Evolutionary conservation across 306 rosid genomes (phyloP).

Genomic region (Quercus ilex): DNA sequence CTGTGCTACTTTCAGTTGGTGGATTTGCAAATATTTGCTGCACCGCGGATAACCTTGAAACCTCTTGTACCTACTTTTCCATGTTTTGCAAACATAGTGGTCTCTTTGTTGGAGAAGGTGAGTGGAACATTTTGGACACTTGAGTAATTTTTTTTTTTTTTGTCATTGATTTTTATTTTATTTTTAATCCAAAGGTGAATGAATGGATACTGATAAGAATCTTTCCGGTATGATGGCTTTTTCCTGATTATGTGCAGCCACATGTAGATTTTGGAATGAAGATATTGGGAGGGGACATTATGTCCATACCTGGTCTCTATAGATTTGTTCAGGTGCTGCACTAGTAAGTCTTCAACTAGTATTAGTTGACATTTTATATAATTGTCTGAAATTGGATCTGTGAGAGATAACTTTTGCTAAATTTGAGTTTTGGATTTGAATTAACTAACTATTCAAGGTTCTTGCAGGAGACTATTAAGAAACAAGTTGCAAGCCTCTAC

Average conservation of each 20-base stretch:
- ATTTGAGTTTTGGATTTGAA: background rate
- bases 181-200: background rate
- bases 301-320: constrained; percentile 90
- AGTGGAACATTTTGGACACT: constrained; percentile 2
- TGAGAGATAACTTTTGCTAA: background rate
- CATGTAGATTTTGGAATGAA: constrained; percentile 84
- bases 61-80: constrained; percentile 96
- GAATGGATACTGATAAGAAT: constrained; percentile 2
- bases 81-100: constrained; percentile 66
- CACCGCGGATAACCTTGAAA: constrained; percentile 64
- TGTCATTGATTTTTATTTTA: background rate
- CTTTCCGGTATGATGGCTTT: constrained; percentile 2
- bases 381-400: constrained; percentile 4
- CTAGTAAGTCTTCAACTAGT: constrained; percentile 26
- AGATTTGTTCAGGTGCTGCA: constrained; percentile 78
- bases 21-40: constrained; percentile 74
- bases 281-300: constrained; percentile 81
- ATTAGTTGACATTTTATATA: constrained; percentile 5
- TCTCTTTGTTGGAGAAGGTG: constrained; percentile 91
- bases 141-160: background rate
- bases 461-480: constrained; percentile 67
- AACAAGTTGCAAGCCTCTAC: constrained; percentile 69
- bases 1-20: constrained; percentile 59
- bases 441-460: constrained; percentile 21
- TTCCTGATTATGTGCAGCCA: constrained; percentile 51